These are phyloP conservation scores for Aspergillus tubingensis DNA, from an alignment of 2,329 filamentous ascomycete species.

Conservation along the genomic window DNA sequence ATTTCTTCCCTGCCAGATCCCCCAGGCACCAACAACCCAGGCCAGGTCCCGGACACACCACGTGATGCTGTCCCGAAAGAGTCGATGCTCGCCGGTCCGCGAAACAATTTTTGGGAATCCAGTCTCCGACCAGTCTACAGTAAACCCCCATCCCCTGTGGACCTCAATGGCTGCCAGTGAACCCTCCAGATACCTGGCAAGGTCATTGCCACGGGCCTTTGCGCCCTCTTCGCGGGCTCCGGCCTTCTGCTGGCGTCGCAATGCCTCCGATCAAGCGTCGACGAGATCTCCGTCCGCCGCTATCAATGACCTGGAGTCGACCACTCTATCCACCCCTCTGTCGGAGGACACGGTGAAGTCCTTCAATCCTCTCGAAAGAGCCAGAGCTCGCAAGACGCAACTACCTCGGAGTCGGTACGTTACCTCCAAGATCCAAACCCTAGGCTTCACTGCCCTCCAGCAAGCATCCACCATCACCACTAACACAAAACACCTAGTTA, in stretches of 20 bases:
- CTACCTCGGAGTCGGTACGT: constrained; percentile 58
- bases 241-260: constrained; percentile 43
- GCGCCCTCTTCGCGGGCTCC: constrained; percentile 34
- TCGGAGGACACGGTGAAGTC: constrained; percentile 45
- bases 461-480: constrained; percentile 1
- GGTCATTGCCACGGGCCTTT: constrained; percentile 40
- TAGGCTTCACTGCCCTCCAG: constrained; percentile 3
- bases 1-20: background rate
- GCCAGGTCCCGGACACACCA: constrained; percentile 1
- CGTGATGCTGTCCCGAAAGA: constrained; percentile 22
- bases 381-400: constrained; percentile 46
- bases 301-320: constrained; percentile 49
- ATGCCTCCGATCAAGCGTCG: constrained; percentile 49
- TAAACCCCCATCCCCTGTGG: constrained; percentile 20
- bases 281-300: constrained; percentile 33
- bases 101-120: constrained; percentile 36
- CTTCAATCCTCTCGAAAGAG: constrained; percentile 54
- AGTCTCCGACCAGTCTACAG: constrained; percentile 20
- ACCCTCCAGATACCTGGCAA: constrained; percentile 42
- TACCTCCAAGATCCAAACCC: background rate
- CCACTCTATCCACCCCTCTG: constrained; percentile 45
- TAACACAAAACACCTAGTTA: constrained; percentile 62
- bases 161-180: constrained; percentile 43
- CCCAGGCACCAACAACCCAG: constrained; percentile 6
- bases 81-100: constrained; percentile 18